phyloP scores from a whole-genome alignment of 495 filamentous ascomycete species.

The Annulohypoxylon nitens region DNA sequence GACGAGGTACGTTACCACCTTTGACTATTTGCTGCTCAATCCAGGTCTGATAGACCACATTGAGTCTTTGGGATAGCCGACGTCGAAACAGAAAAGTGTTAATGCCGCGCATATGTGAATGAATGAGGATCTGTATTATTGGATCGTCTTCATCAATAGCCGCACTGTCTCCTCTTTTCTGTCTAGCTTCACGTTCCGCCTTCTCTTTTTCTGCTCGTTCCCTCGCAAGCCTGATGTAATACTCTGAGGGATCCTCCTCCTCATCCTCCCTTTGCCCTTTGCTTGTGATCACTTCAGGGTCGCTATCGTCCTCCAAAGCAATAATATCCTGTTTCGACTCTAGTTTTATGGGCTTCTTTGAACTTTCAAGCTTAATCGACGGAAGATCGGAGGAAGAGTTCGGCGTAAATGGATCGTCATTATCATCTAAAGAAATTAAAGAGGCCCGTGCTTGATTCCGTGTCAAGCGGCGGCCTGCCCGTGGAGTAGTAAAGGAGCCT shows the following conservation, averaged over 20 bases:
- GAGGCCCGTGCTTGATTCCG: slow-evolving; percentile 22
- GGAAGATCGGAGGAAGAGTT: slow-evolving; percentile 12
- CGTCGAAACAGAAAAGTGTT: slow-evolving; percentile 75
- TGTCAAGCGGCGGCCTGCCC: slow-evolving; percentile 10
- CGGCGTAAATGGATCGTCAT: slow-evolving; percentile 16
- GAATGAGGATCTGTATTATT: slow-evolving; percentile 78
- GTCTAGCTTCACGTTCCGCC: slow-evolving; percentile 42
- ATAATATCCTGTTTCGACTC: slow-evolving; percentile 27
- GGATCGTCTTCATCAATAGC: slow-evolving; percentile 47
- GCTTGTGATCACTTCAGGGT: slow-evolving; percentile 21
- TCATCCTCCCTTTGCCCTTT: slow-evolving; percentile 27
- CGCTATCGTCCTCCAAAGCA: slow-evolving; percentile 36
- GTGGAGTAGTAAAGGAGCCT: slow-evolving; percentile 5
- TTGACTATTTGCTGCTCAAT: slow-evolving; percentile 59
- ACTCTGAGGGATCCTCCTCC: slow-evolving; percentile 52
- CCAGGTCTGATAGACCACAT: slow-evolving; percentile 76
- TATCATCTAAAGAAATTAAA: slow-evolving; percentile 34
- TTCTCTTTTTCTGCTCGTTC: slow-evolving; percentile 45
- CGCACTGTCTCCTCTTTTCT: slow-evolving; percentile 23
- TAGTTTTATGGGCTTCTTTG: not conserved
- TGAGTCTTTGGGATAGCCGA: slow-evolving; percentile 72
- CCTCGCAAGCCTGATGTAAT: slow-evolving; percentile 47
- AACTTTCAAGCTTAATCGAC: not conserved
- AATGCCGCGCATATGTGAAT: slow-evolving; percentile 72
- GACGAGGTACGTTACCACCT: slow-evolving; percentile 64